Percentiles rank a stretch among this genome's conserved stretches.
phyloP scores from a whole-genome alignment of 2,329 filamentous ascomycete species.

The Cladosporium sp. region DNA sequence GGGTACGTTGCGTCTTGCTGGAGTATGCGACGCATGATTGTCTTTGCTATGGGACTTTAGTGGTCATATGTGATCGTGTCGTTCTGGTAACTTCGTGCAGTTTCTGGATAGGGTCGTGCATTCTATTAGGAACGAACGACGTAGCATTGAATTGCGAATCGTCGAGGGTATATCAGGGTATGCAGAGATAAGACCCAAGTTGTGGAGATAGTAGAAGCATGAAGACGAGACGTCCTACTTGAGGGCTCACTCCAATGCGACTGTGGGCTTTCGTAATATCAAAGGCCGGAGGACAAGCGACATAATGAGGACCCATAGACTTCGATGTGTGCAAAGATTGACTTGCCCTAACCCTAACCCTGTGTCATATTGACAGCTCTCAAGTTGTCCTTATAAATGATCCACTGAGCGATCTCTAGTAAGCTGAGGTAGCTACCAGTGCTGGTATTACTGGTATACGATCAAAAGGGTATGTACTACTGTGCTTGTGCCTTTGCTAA shows the following conservation, averaged over 20 bases:
- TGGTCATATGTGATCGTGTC: not conserved
- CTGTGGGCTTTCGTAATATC: not conserved
- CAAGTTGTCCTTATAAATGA: not conserved
- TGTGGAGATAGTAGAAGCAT: not conserved
- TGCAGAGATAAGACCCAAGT: not conserved
- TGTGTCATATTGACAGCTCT: not conserved
- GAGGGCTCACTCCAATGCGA: not conserved
- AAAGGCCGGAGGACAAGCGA: not conserved
- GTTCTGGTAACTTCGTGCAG: not conserved
- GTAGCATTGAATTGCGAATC: not conserved
- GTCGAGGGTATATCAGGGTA: not conserved
- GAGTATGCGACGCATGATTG: not conserved
- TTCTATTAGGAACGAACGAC: not conserved
- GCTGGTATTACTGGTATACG: not conserved
- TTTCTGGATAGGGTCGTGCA: not conserved
- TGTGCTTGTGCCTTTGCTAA: not conserved
- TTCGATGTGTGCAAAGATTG: not conserved
- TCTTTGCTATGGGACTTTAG: too few species aligned
- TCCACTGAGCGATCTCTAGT: not conserved
- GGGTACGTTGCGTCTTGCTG: not conserved
- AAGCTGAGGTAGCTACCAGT: not conserved
- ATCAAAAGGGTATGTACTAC: not conserved
- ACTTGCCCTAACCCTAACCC: not conserved
- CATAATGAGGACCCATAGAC: not conserved
- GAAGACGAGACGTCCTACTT: not conserved